Evolutionary conservation across 2,329 filamentous ascomycete species (phyloP), one percentile per base, ranked within the genome.

Genomic region (Alternaria triticimaculans): DNA sequence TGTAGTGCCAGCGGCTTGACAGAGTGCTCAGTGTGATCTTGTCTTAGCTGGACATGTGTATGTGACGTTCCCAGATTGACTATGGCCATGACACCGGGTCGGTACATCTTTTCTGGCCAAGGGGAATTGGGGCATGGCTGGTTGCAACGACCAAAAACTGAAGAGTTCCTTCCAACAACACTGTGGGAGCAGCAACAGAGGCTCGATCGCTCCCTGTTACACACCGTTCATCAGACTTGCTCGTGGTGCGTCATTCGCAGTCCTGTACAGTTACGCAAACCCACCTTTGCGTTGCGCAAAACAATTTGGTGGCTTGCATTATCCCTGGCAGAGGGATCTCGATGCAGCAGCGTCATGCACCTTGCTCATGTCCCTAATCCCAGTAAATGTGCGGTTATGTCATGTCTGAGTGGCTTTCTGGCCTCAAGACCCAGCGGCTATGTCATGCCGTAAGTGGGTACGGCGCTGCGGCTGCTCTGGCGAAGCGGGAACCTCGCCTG

Each of bases 401-500:
- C 60, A 63, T 63, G 25, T 44, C 11, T 20, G 43, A 48, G 33
- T 25, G 30, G 55, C 43, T 41, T 49, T 33, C 49, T 48, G 25
- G 11, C n/a, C 28, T 26, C 43, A 20, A 55, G 33, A 25, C 45
- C 43, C 55, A 63, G 50, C 49, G 33, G 44, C 54, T 43, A 55
- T 63, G 60, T 55, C 60, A 63, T 63, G 48, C 25, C 15, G 37
- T 33, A 50, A 46, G 25, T 20, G 43, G 23, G 18, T 28, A 25
- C 15, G 37, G 43, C 30, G 37, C 48, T 60, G 28, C 43, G 25
- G 60, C 51, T 49, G 60, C 55, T 41, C 45, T 21, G 26, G 49
- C 60, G 50, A 33, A 48, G 56, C 56, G 56, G 60, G 43, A 50
- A 55, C 44, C 44, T 63, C 49, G 60, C 56, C 50, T 60, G 56